Conservation (phyloP, 2,329 filamentous ascomycete genomes). For the Penicillium brasilianum region DNA sequence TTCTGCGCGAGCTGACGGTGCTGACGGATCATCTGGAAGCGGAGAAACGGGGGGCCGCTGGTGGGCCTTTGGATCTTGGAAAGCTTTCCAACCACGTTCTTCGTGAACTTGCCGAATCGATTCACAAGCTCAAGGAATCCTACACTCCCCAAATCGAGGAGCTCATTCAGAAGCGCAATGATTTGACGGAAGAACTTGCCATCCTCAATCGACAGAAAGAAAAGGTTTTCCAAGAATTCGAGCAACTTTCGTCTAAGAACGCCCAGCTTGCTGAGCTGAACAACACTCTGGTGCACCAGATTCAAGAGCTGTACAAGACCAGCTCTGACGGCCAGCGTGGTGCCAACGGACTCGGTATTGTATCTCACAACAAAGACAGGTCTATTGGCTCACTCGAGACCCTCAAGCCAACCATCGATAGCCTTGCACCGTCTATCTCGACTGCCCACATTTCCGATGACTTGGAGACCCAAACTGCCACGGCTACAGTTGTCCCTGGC, state of each 20-base stretch:
- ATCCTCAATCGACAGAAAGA: constrained; percentile 85
- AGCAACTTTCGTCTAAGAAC: constrained; percentile 92
- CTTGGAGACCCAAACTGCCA: constrained; percentile 61
- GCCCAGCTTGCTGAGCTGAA: constrained; percentile 93
- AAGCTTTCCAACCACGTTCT: constrained; percentile 68
- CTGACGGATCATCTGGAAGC: constrained; percentile 85
- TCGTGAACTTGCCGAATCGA: constrained; percentile 65
- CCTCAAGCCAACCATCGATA: constrained; percentile 51
- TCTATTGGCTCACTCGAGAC: constrained; percentile 52
- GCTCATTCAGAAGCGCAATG: constrained; percentile 84
- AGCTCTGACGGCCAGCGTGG: constrained; percentile 51
- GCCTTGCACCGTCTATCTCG: constrained; percentile 64
- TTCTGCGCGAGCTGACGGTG: constrained; percentile 88
- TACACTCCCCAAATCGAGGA: constrained; percentile 79
- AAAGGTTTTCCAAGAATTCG: constrained; percentile 91
- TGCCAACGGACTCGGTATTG: constrained; percentile 64
- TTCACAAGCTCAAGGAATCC: constrained; percentile 77
- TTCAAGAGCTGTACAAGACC: constrained; percentile 89
- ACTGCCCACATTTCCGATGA: constrained; percentile 66
- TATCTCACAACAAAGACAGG: constrained; percentile 58
- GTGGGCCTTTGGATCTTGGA: constrained; percentile 76
- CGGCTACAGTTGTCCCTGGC: constrained; percentile 65
- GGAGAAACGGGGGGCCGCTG: constrained; percentile 80
- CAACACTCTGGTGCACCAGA: constrained; percentile 91
- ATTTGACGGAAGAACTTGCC: constrained; percentile 82